These are phyloP conservation scores for Prunus campanulata DNA, from an alignment of 306 rosid species.

Conservation along the genomic window DNA sequence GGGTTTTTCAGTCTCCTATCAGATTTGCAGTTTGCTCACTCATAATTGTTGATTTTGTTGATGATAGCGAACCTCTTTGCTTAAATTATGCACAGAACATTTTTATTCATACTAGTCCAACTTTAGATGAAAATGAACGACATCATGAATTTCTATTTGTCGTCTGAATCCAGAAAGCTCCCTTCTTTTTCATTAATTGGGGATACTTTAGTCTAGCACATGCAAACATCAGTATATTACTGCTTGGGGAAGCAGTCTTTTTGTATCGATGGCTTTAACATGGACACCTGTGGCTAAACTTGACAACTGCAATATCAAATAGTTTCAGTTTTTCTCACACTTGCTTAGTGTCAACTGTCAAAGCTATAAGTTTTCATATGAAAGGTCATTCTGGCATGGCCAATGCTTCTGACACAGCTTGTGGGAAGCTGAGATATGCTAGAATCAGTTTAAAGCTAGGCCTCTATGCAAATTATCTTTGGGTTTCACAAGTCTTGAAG, in stretches of 20 bases:
- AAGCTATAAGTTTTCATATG: neutral
- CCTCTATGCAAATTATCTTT: neutral
- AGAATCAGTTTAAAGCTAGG: neutral
- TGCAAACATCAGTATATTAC: neutral
- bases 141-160: too few relatives aligned
- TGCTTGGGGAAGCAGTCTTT: neutral
- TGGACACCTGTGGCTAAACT: neutral
- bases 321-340: neutral
- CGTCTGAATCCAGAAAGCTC: too few relatives aligned
- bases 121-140: too few relatives aligned
- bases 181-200: neutral
- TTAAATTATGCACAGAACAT: neutral
- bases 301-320: neutral
- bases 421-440: neutral
- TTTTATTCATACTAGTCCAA: neutral
- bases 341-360: neutral
- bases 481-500: neutral
- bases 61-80: neutral
- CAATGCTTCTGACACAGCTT: neutral
- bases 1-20: neutral
- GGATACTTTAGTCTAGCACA: neutral
- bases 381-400: neutral
- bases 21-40: slow-evolving; percentile 9
- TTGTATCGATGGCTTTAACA: neutral
- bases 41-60: neutral